Percentiles rank a stretch among this genome's conserved stretches.
These are phyloP conservation scores for Jamesozyma spencerorum DNA, from an alignment of 805 yeast species.

Conservation along the genomic window DNA sequence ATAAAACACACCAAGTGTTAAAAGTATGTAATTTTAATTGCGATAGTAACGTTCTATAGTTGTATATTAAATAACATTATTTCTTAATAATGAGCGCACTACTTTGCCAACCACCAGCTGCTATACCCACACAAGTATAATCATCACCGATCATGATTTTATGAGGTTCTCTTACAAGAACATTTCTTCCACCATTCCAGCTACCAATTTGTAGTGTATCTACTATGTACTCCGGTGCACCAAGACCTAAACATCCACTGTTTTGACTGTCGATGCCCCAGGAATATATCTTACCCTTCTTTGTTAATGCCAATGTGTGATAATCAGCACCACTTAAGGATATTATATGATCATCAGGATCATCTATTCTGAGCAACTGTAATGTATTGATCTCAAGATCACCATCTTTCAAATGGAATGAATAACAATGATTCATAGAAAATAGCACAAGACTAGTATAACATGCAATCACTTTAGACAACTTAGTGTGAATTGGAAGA, in stretches of 20 bases:
- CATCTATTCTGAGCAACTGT: constrained; percentile 15
- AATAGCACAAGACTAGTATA: constrained; percentile 47
- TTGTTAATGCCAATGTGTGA: constrained; percentile 55
- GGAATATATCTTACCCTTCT: constrained; percentile 45
- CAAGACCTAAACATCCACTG: constrained; percentile 71
- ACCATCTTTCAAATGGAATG: constrained; percentile 15
- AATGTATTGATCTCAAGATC: constrained; percentile 10
- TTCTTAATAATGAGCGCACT: constrained; percentile 43
- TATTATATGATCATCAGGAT: constrained; percentile 39
- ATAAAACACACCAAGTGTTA: too few relatives aligned
- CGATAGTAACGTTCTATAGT: too few relatives aligned
- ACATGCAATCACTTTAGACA: constrained; percentile 47
- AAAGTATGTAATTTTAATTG: too few relatives aligned
- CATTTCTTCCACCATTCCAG: constrained; percentile 26
- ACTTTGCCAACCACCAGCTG: constrained; percentile 79
- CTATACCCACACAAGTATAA: constrained; percentile 47
- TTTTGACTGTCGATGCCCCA: constrained; percentile 60
- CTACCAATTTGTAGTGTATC: constrained; percentile 20
- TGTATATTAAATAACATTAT: not conserved
- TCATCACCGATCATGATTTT: constrained; percentile 28
- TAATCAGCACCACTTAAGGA: constrained; percentile 64
- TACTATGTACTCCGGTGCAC: constrained; percentile 24
- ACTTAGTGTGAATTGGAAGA: constrained; percentile 25
- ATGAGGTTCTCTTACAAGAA: constrained; percentile 37
- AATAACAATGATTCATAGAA: constrained; percentile 38